Percentiles rank a stretch among this genome's conserved stretches.
Evolutionary conservation across 129 eudicot species (phyloP).

Genomic region (carrot (Daucus carota)): DH1_v3.0 NC_030388.2:18414001-18414500

Average conservation of each 20-base stretch:
- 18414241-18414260: constrained; percentile 64
- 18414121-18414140: constrained; percentile 51
- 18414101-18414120: constrained; percentile 36
- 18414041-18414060: no score
- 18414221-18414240: constrained; percentile 45
- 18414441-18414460: background rate
- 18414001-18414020: no score
- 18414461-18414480: background rate
- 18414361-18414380: constrained; percentile 82
- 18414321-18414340: constrained; percentile 20
- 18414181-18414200: constrained; percentile 63
- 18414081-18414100: background rate
- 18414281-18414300: constrained; percentile 58
- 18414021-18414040: no score
- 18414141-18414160: constrained; percentile 52
- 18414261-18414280: constrained; percentile 54
- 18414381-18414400: background rate
- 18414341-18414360: constrained; percentile 50
- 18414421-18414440: background rate
- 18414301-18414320: constrained; percentile 65
- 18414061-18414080: background rate
- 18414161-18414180: constrained; percentile 68
- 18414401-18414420: background rate
- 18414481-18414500: constrained; percentile 46
- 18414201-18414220: constrained; percentile 57